These are phyloP conservation scores for Solanum hybrid DNA, from an alignment of 305 asterid species.

Conservation along the genomic window DNA sequence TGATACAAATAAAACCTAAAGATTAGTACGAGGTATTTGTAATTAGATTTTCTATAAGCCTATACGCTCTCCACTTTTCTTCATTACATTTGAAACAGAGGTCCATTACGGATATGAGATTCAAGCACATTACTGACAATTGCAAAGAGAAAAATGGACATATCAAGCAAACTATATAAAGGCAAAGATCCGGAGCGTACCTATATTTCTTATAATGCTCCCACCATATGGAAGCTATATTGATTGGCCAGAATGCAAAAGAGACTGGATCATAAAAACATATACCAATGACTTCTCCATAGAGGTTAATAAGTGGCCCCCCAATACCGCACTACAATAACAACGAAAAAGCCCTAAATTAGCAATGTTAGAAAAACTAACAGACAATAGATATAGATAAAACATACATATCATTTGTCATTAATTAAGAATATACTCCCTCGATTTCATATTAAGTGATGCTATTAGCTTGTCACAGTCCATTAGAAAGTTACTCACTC, in stretches of 20 bases:
- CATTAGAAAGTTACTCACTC: too few relatives aligned
- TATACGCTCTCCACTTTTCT: background rate
- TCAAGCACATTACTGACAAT: too few relatives aligned
- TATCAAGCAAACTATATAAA: too few relatives aligned
- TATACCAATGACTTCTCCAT: background rate
- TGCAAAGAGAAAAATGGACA: too few relatives aligned
- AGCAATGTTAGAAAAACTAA: too few relatives aligned
- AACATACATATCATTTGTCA: too few relatives aligned
- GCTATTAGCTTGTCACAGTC: too few relatives aligned
- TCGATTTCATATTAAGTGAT: too few relatives aligned
- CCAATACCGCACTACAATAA: background rate
- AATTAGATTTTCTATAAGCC: background rate
- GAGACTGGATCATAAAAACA: background rate
- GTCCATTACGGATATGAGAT: background rate
- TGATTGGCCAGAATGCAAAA: background rate
- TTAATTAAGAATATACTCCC: too few relatives aligned
- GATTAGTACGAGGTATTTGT: background rate
- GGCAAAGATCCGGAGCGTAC: too few relatives aligned
- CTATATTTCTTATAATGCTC: background rate
- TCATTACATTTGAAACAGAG: background rate
- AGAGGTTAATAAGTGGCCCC: background rate
- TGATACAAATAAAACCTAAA: background rate
- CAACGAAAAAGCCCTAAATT: background rate
- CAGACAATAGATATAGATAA: too few relatives aligned
- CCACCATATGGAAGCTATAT: background rate